Conservation (phyloP, 768 basidiomycete genomes). For the Tephrocybe sp. region DNA sequence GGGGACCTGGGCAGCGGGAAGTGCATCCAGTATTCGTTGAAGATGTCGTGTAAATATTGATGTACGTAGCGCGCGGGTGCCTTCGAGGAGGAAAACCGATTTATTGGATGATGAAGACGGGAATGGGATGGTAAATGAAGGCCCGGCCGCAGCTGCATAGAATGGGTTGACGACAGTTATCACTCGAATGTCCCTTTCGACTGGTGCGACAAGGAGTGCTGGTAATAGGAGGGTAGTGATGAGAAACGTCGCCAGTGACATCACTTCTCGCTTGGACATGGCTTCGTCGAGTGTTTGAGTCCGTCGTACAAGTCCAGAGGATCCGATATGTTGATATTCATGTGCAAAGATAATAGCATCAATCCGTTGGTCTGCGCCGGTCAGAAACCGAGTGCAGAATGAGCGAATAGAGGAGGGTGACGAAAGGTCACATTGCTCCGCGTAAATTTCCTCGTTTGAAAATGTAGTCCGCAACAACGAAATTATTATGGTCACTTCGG, state of each 20-base stretch:
- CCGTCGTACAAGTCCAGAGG: conserved; percentile 28
- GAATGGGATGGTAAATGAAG: conserved; percentile 31
- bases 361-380: conserved; percentile 64
- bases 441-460: conserved; percentile 76
- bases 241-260: conserved; percentile 73
- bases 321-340: conserved; percentile 69
- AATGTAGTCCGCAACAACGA: conserved; percentile 66
- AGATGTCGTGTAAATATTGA: conserved; percentile 73
- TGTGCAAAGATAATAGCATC: conserved; percentile 81
- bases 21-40: conserved; percentile 80
- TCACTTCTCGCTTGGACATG: conserved; percentile 42
- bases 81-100: conserved; percentile 57
- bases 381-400: conserved; percentile 71
- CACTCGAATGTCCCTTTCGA: conserved; percentile 90
- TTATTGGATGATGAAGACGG: conserved; percentile 18
- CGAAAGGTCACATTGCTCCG: conserved; percentile 73
- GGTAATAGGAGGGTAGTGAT: conserved; percentile 80
- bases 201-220: conserved; percentile 74
- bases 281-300: conserved; percentile 19
- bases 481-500: conserved; percentile 59
- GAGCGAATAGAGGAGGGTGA: conserved; percentile 65
- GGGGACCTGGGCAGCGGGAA: conserved; percentile 64
- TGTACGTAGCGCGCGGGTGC: conserved; percentile 62
- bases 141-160: conserved; percentile 75
- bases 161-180: conserved; percentile 86